These are phyloP conservation scores for Asterochloris erici DNA, from an alignment of 139 green algal genomes.

Conservation along the genomic window DNA sequence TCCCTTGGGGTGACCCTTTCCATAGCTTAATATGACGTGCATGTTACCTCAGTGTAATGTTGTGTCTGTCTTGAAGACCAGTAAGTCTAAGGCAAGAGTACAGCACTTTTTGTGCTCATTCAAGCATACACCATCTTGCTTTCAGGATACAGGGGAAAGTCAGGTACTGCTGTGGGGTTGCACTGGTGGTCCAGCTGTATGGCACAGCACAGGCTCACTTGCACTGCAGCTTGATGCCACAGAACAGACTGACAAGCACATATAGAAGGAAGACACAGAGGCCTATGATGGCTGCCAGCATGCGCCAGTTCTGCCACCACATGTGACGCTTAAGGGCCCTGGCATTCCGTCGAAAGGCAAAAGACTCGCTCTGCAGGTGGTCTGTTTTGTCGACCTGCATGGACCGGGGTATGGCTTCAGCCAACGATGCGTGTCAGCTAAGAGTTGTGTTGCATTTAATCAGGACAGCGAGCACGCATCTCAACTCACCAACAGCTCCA, in stretches of 20 bases:
- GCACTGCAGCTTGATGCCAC: constrained; percentile 52
- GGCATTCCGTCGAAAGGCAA: constrained; percentile 80
- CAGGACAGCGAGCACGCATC: too few relatives aligned
- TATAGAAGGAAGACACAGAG: constrained; percentile 40
- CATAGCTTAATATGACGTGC: too few relatives aligned
- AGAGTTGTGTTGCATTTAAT: too few relatives aligned
- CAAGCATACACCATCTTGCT: not conserved
- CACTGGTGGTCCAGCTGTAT: not conserved
- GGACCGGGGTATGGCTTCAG: too few relatives aligned
- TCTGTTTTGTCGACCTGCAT: constrained; percentile 85
- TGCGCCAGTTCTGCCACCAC: constrained; percentile 69
- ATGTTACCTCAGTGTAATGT: too few relatives aligned
- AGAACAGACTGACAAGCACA: constrained; percentile 57
- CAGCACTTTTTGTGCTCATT: not conserved
- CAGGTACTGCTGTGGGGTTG: too few relatives aligned
- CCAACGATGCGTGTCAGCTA: too few relatives aligned
- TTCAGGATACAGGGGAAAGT: not conserved
- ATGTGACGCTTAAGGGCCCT: constrained; percentile 55
- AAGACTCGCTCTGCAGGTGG: constrained; percentile 57
- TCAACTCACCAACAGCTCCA: constrained; percentile 74
- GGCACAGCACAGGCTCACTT: not conserved
- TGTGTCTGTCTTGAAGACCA: too few relatives aligned
- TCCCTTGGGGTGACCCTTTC: too few relatives aligned
- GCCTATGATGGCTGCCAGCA: constrained; percentile 38
- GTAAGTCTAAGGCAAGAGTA: too few relatives aligned